Conservation (phyloP, 2,329 filamentous ascomycete genomes). For the Pseudogymnoascus sp. region DNA sequence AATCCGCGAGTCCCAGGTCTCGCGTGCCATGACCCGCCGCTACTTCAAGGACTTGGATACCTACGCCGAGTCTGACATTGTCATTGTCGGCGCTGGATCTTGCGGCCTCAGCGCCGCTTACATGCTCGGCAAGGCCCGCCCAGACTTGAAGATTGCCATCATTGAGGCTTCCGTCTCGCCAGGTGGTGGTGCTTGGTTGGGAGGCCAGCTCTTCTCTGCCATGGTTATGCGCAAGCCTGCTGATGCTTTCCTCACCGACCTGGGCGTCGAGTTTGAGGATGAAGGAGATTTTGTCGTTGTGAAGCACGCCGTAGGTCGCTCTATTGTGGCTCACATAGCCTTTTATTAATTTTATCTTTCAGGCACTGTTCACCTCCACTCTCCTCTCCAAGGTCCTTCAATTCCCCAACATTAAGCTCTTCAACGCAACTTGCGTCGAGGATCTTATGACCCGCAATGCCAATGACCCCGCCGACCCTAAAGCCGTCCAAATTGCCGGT, state of each 20-base stretch:
- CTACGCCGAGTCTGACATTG: constrained; percentile 87
- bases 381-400: constrained; percentile 73
- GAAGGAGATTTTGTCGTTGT: constrained; percentile 85
- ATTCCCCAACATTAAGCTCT: constrained; percentile 90
- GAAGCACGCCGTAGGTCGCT: constrained; percentile 61
- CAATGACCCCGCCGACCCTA: constrained; percentile 33
- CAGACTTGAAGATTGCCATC: constrained; percentile 86
- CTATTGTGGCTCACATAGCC: background rate
- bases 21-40: constrained; percentile 84
- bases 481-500: constrained; percentile 65
- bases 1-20: constrained; percentile 88
- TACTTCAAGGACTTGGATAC: constrained; percentile 86
- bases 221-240: constrained; percentile 95
- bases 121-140: constrained; percentile 71
- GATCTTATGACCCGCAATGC: constrained; percentile 74
- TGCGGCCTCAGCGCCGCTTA: constrained; percentile 83
- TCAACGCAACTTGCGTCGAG: constrained; percentile 89
- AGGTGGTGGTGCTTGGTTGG: constrained; percentile 84
- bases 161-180: constrained; percentile 82
- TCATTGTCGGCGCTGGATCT: constrained; percentile 85
- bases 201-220: constrained; percentile 87
- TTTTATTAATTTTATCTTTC: background rate
- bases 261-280: constrained; percentile 80
- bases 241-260: constrained; percentile 70
- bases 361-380: constrained; percentile 80